Base-by-base conservation (phyloP, 2,329 filamentous ascomycete genomes). In the Pyricularia grisea region DNA sequence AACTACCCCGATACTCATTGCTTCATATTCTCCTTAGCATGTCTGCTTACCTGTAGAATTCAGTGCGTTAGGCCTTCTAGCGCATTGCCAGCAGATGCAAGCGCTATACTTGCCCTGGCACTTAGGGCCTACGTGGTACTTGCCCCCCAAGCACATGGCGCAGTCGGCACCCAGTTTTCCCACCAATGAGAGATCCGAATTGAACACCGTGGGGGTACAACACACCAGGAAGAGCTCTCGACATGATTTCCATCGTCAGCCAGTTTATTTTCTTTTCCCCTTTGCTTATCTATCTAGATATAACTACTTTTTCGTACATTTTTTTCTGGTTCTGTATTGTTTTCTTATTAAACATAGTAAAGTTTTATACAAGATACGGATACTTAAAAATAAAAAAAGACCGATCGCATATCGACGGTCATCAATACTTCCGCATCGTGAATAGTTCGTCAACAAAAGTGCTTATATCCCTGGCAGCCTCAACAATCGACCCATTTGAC, bases 361-460 rank as follows among this genome's bases (percentile, higher is more conserved):
- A 61, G 3, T 36, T 61, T 61, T 50, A 50, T n/a, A n/a, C n/a
- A 36, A 36, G 33, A 2, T 36, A 50, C 42, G 42, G 42, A 50
- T 50, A 50, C 9, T 14, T n/a, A n/a, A n/a, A n/a, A n/a, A n/a
- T n/a, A n/a, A 12, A 14, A 36, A n/a, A 7, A 20, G n/a, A n/a
- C 42, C 20, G n/a, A n/a, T 50, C 42, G 14, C 20, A 7, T 50
- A 50, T 12, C 58, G 25, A 27, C 23, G 10, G 7, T 17, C 9
- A n/a, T 66, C 31, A 66, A 17, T 66, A 66, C 31, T 42, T 23
- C n/a, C 31, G n/a, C 17, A 23, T 36, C 64, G 64, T 66, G 12
- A 66, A 66, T 30, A 66, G 31, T 30, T 50, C 31, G 65, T 66
- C 65, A 25, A 66, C 65, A 66, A 66, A 66, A 25, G 31, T 66